Base-by-base conservation (phyloP, 106 monocot genomes). In the Apostasia shenzhenica region DNA sequence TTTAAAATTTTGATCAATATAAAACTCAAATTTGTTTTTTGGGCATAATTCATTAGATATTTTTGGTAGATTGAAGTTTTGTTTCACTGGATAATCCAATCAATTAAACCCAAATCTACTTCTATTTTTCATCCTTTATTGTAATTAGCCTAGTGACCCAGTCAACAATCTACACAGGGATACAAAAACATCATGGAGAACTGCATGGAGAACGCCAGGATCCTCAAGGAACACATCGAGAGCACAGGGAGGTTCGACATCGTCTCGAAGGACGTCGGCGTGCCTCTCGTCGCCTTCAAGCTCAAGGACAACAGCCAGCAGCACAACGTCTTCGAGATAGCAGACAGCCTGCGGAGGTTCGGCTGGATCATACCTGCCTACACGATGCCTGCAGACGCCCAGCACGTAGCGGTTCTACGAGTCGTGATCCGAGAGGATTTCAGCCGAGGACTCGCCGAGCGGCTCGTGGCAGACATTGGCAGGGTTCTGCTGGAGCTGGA, bases 341-440 rank as follows among this genome's bases (percentile, higher is more conserved):
- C 94, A 0, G 85, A 91, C 37, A 77, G 52, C 57, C 62, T 91
- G 40, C 76, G 94, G 66, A 73, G 75, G 74, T 91, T 81, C 12
- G 88, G 94, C 6, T 95, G 91, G 88, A 88, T 91, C 43, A 71
- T 95, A n/a, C 94, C 94, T 2, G 94, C 94, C 0, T 95, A 95
- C 81, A 88, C 91, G 0, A 91, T 91, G 94, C 94, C 94, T 1
- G 26, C 88, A 0, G 79, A 91, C 52, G 94, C 91, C 0, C 53
- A 90, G 66, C 82, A 90, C 42, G 66, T 91, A 1, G 81, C 88
- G 1, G 86, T 91, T 3, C 84, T 91, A 38, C 81, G 91, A 6
- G 91, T 86, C 8, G 91, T 95, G 48, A 68, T 95, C 67, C 79
- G 91, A 71, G 95, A 95, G 76, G 95, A 95, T 74, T 95, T 91